phyloP scores from a whole-genome alignment of 1,139 yeast species.

The Taphrina confusa region DNA sequence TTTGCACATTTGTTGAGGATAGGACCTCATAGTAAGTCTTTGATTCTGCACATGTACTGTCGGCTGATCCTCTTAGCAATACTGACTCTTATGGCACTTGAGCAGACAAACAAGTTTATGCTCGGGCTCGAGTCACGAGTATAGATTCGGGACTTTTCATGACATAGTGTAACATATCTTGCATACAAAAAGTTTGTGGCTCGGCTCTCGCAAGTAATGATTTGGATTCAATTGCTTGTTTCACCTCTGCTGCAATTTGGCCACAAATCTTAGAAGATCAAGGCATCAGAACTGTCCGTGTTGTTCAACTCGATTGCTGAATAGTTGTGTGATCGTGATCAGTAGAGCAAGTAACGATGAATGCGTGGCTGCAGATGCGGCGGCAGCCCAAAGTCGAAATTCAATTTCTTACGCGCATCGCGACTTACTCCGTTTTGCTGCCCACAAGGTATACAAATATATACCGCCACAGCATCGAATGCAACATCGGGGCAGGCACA shows the following conservation, averaged over 20 bases:
- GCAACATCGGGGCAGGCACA: neutral
- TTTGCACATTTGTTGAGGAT: slow-evolving; percentile 88
- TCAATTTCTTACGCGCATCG: slow-evolving; percentile 11
- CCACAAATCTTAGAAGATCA: no score
- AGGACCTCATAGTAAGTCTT: slow-evolving; percentile 83
- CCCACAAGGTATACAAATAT: neutral
- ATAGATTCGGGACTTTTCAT: neutral
- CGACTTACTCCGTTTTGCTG: neutral
- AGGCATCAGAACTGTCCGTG: no score
- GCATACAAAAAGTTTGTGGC: slow-evolving; percentile 6
- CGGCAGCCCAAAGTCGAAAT: neutral
- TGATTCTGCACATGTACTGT: no score
- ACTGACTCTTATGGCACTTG: slow-evolving; percentile 28
- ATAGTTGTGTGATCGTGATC: slow-evolving; percentile 8
- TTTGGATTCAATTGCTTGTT: no score
- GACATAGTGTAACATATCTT: neutral
- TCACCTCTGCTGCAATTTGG: no score
- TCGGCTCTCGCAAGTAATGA: no score
- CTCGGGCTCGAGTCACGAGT: slow-evolving; percentile 25
- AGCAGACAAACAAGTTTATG: slow-evolving; percentile 30
- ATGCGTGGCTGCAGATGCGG: slow-evolving; percentile 4
- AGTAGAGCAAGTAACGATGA: no score
- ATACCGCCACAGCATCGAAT: neutral
- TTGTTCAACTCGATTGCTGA: no score
- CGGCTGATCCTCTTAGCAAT: slow-evolving; percentile 15